Evolutionary conservation across 2,329 filamentous ascomycete genomes (phyloP), one percentile per base, ranked within the genome.

Genomic region (Alternaria dauci): DNA sequence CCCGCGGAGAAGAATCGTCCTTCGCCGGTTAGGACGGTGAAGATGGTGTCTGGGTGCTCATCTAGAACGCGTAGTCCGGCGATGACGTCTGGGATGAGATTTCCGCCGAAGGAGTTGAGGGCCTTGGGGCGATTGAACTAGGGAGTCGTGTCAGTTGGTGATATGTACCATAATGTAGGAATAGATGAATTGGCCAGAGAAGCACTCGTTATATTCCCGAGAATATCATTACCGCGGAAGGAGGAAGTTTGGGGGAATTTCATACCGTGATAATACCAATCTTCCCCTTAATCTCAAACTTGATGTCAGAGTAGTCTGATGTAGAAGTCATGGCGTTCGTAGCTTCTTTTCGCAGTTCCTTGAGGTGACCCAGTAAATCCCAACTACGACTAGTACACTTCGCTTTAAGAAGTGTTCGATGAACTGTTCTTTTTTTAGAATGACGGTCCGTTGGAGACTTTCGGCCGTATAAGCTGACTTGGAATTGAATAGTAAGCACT

Each of bases 1-100:
- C 83, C 83, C 0, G 82, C 80, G 20, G 79, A 82, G 67, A 85
- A 85, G 70, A 84, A 85, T 11, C 82, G 73, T 2, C 83, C 83
- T 63, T 83, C 82, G 18, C 83, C 83, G 1, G 82, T 85, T 11
- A 84, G 62, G 1, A 85, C 82, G 1, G 83, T 85, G 66, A 85
- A 84, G 14, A 84, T 70, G 5, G 83, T 85, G 39, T 81, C 78
- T 3, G 82, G 82, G 62, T 84, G 76, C 34, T 81, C 76, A 63
- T 84, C 78, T 4, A 84, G 74, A 36, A 79, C 76, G 58, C 82
- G 72, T 2, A 84, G 70, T 0, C 81, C 82, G 4, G 71, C 73
- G 25, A 84, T 79, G 8, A 76, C 76, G 47, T 84, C 81, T 5
- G 73, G 44, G 46, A 83, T 76, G 7, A 85, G 60, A 52, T 79